Evolutionary conservation across 441 rosid genomes (phyloP), one percentile per base, ranked within the genome.

Genomic region (Omphalea diandra): DNA sequence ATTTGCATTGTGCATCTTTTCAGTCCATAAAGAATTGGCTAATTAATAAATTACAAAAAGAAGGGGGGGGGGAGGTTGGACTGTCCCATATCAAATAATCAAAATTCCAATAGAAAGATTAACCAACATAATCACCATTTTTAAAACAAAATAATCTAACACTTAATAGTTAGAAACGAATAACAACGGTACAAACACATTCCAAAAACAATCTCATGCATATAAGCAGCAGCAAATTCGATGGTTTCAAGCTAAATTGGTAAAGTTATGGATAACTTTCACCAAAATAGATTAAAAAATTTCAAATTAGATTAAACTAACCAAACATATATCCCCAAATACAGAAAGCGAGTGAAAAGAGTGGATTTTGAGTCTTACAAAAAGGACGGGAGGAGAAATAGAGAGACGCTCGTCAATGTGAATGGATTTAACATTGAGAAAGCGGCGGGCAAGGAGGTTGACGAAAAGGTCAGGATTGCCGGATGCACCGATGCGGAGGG

Each of bases 401-500:
- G 94, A 75, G 64, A 89, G 83, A 24, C 94, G 87, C 77, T 89
- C 97, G 50, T 93, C 96, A 63, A 93, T 75, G 82, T 82, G 81
- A 62, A 90, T 75, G 71, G 77, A 72, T 58, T 81, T 88, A 46
- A 86, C 80, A 67, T 81, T 86, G 55, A 53, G 81, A 80, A 93
- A 93, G 32, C 97, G 97, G 70, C 78, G 81, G 50, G 94, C 80
- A 60, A 90, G 91, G 68, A 87, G 81, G 55, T 80, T 75, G 76
- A 87, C 70, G 73, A 87, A 81, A 57, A 81, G 57, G 75, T 90
- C 91, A 8, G 97, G 90, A 33, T 80, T 76, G 50, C 87, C 75
- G 7, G 98, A 86, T 15, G 96, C 95, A 75, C 94, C 89, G 75
- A 89, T 83, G 12, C 92, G 94, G 53, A 93, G 90, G 58, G 90